Percentiles rank a stretch among this genome's conserved stretches.
phyloP scores from a whole-genome alignment of 176 grass and related monocot species.

The Juncus effusus region DNA sequence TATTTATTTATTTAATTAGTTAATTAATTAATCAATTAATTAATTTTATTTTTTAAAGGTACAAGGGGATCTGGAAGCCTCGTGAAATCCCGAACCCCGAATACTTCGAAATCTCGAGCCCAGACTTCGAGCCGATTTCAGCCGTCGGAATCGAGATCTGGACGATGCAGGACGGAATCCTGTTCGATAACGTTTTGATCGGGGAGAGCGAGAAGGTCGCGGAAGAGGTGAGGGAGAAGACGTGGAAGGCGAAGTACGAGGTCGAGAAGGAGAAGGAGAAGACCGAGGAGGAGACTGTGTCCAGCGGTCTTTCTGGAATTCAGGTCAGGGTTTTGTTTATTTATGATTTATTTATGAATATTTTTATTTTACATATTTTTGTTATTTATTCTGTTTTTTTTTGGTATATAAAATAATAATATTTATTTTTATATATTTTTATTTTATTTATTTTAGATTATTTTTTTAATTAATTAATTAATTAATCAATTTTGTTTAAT shows the following conservation, averaged over 20 bases:
- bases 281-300: conserved; percentile 43
- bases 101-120: conserved; percentile 81
- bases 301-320: conserved; percentile 57
- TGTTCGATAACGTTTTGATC: conserved; percentile 94
- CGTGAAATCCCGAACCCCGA: conserved; percentile 93
- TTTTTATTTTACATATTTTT: neutral
- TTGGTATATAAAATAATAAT: neutral
- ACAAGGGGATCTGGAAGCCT: conserved; percentile 99
- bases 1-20: too few species aligned
- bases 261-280: conserved; percentile 96
- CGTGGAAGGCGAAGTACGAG: conserved; percentile 91
- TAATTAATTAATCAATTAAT: too few species aligned
- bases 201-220: conserved; percentile 77
- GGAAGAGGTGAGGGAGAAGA: conserved; percentile 53
- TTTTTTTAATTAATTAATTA: neutral
- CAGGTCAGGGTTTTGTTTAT: conserved; percentile 42
- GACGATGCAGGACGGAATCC: conserved; percentile 97
- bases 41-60: conserved; percentile 14
- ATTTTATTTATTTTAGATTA: neutral
- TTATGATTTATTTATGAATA: neutral
- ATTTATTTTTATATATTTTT: neutral
- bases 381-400: neutral
- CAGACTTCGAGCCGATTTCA: conserved; percentile 69
- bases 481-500: too few species aligned
- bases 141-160: conserved; percentile 98